Percentiles rank a stretch among this genome's conserved stretches.
phyloP scores from a whole-genome alignment of 495 filamentous ascomycete genomes.

The Podospora pseudoanserina region DNA sequence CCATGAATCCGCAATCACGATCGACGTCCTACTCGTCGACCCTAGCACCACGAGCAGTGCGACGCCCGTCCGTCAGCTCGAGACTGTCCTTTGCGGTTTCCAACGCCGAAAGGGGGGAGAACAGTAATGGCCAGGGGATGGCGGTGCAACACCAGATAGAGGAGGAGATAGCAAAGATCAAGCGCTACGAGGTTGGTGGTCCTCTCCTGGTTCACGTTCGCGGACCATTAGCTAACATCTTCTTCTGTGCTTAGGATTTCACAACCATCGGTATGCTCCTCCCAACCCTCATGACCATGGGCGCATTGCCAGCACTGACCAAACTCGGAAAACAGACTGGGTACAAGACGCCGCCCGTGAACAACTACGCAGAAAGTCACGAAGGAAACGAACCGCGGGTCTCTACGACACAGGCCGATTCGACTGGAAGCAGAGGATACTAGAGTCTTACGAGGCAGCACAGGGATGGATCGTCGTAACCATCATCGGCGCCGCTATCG shows the following conservation, averaged over 20 bases:
- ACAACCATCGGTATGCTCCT: slow-evolving; percentile 73
- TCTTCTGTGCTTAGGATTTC: slow-evolving; percentile 52
- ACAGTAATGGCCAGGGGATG: slow-evolving; percentile 35
- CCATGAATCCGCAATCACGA: slow-evolving; percentile 36
- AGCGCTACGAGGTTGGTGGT: slow-evolving; percentile 75
- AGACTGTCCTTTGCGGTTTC: slow-evolving; percentile 69
- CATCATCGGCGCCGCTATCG: slow-evolving; percentile 87
- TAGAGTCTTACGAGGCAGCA: slow-evolving; percentile 90
- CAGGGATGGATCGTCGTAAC: slow-evolving; percentile 99
- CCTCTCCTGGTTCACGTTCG: not conserved
- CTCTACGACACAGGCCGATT: slow-evolving; percentile 69
- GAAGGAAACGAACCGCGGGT: slow-evolving; percentile 67
- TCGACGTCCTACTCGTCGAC: slow-evolving; percentile 54
- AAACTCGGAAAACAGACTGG: slow-evolving; percentile 60
- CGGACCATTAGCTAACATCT: not conserved
- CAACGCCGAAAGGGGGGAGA: slow-evolving; percentile 58
- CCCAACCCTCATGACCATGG: not conserved
- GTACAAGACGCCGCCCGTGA: slow-evolving; percentile 95
- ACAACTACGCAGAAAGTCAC: slow-evolving; percentile 72
- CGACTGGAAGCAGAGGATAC: slow-evolving; percentile 78
- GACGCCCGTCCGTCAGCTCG: slow-evolving; percentile 62
- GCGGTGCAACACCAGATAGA: slow-evolving; percentile 62
- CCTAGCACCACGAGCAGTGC: slow-evolving; percentile 39
- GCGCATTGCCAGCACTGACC: no score
- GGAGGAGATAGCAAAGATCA: slow-evolving; percentile 96